Evolutionary conservation across 352 stramenopile species (phyloP).

Genomic region (Plasmopara halstedii): DNA sequence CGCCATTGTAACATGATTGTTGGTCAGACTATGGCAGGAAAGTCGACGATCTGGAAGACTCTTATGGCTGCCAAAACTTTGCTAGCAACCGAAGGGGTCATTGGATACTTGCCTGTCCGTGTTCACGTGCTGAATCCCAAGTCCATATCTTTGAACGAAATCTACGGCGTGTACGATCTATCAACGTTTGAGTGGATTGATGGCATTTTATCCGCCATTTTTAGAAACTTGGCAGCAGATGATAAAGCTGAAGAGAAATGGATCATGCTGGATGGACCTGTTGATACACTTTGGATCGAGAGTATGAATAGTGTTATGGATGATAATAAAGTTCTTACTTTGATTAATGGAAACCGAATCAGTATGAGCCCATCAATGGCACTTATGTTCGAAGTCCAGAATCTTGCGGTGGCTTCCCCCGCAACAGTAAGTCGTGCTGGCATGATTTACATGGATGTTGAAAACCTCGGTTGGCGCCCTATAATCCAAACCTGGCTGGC

Average conservation of each 20-base stretch:
- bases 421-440: conserved; percentile 90
- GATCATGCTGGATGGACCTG: conserved; percentile 84
- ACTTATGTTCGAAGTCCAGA: conserved; percentile 93
- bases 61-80: conserved; percentile 63
- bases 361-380: conserved; percentile 82
- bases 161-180: conserved; percentile 87
- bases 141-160: conserved; percentile 84
- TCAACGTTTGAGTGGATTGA: conserved; percentile 85
- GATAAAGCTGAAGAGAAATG: conserved; percentile 80
- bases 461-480: conserved; percentile 72
- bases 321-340: conserved; percentile 81
- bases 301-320: conserved; percentile 89
- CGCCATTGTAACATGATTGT: conserved; percentile 94
- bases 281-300: conserved; percentile 87
- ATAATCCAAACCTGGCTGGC: conserved; percentile 72
- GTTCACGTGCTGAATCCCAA: conserved; percentile 86
- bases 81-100: conserved; percentile 62
- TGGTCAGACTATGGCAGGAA: conserved; percentile 86
- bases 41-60: conserved; percentile 84
- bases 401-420: conserved; percentile 89
- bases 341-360: conserved; percentile 85
- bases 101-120: conserved; percentile 76
- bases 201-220: conserved; percentile 77
- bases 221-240: conserved; percentile 64
- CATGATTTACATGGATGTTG: conserved; percentile 92